A percentile compares a stretch with the other conserved stretches of the same genome.
Evolutionary conservation across 768 basidiomycete species (phyloP).

Genomic region (Neoboletus magnificus): DNA sequence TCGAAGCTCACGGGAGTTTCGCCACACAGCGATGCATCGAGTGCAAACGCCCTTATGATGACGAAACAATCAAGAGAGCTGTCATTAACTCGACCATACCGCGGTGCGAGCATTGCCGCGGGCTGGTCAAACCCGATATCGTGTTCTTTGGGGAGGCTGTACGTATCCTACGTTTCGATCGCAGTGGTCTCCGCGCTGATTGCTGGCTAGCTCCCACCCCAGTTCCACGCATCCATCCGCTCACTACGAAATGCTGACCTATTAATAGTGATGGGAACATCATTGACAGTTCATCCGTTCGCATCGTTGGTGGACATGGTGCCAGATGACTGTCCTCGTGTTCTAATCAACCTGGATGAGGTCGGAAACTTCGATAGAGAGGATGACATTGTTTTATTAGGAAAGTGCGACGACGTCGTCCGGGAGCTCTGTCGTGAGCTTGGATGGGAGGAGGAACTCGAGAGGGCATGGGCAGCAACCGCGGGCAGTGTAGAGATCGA

Average conservation of each 20-base stretch:
- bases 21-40: constrained; percentile 81
- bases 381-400: constrained; percentile 63
- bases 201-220: constrained; percentile 58
- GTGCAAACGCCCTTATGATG: constrained; percentile 59
- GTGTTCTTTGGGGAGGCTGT: constrained; percentile 89
- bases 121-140: constrained; percentile 90
- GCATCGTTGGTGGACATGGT: constrained; percentile 68
- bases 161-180: constrained; percentile 22
- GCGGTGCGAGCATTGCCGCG: constrained; percentile 62
- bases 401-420: constrained; percentile 70
- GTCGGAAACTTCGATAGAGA: constrained; percentile 65
- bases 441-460: constrained; percentile 70
- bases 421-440: constrained; percentile 59
- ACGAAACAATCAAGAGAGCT: constrained; percentile 62
- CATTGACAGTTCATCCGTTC: constrained; percentile 83
- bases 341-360: constrained; percentile 84
- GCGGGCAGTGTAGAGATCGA: constrained; percentile 25
- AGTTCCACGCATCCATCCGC: constrained; percentile 58
- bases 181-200: not conserved
- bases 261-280: constrained; percentile 88
- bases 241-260: constrained; percentile 70
- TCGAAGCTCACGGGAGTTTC: constrained; percentile 97
- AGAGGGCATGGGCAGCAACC: constrained; percentile 54
- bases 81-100: constrained; percentile 59
- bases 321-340: constrained; percentile 58